These are phyloP conservation scores for Gracilaria domingensis DNA, from an alignment of 23 red algal species.

Conservation along the genomic window DNA sequence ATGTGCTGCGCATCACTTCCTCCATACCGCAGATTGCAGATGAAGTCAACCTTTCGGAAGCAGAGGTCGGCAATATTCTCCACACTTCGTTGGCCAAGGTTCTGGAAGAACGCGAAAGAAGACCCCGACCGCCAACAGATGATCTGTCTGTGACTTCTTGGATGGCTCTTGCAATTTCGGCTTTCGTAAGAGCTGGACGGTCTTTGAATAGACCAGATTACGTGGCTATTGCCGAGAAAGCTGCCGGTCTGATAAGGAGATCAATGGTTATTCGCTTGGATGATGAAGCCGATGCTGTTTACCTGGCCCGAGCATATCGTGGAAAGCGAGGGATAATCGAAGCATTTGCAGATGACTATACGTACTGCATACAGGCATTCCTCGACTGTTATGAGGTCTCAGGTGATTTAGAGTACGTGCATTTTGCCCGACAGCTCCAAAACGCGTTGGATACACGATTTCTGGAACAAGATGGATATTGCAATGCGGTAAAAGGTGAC, in stretches of 20 bases:
- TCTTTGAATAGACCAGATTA: conserved; percentile 63
- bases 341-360: conserved; percentile 86
- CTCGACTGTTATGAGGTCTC: conserved; percentile 78
- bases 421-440: conserved; percentile 74
- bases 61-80: conserved; percentile 31
- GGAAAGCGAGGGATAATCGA: conserved; percentile 56
- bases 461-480: conserved; percentile 83
- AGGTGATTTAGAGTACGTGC: conserved; percentile 54
- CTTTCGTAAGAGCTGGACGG: conserved; percentile 58
- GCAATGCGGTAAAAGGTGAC: conserved; percentile 49
- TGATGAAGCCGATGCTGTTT: conserved; percentile 36
- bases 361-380: conserved; percentile 69
- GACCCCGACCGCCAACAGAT: conserved; percentile 68
- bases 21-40: conserved; percentile 51
- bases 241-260: conserved; percentile 54
- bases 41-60: conserved; percentile 22
- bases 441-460: conserved; percentile 73
- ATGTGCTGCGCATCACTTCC: conserved; percentile 56
- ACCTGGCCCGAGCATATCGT: conserved; percentile 63
- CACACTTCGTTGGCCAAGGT: conserved; percentile 36
- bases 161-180: conserved; percentile 69
- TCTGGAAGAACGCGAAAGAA: conserved; percentile 22
- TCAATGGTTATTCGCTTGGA: conserved; percentile 64
- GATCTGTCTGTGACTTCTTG: conserved; percentile 73
- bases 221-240: conserved; percentile 55